Evolutionary conservation across 768 basidiomycete genomes (phyloP).

Genomic region (Podaxis sp.): DNA sequence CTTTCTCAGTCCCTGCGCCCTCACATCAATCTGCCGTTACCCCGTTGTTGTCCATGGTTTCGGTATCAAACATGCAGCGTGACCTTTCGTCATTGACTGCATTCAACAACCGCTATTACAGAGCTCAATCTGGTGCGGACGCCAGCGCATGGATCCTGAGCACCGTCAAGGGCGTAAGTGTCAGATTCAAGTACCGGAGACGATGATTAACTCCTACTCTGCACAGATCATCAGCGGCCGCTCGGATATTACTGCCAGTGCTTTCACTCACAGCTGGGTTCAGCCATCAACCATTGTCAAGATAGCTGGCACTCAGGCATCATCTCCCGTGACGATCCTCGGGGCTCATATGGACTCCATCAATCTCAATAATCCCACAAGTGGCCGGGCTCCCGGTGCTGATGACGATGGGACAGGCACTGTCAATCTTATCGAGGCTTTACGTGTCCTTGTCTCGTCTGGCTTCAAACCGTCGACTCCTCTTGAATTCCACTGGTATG

Average conservation of each 20-base stretch:
- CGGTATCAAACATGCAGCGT: slow-evolving; percentile 33
- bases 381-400: slow-evolving; percentile 46
- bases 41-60: slow-evolving; percentile 28
- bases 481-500: slow-evolving; percentile 51
- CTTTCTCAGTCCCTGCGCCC: slow-evolving; percentile 28
- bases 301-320: slow-evolving; percentile 32
- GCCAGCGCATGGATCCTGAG: slow-evolving; percentile 40
- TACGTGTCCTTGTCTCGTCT: slow-evolving; percentile 37
- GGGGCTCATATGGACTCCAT: slow-evolving; percentile 45
- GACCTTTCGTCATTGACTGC: slow-evolving; percentile 35
- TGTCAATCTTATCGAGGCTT: slow-evolving; percentile 44
- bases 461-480: slow-evolving; percentile 39
- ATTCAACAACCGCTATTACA: slow-evolving; percentile 46
- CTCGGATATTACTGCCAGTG: slow-evolving; percentile 28
- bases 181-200: not conserved
- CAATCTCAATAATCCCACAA: slow-evolving; percentile 36
- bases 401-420: slow-evolving; percentile 51
- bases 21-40: slow-evolving; percentile 29
- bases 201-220: not conserved
- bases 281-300: slow-evolving; percentile 38
- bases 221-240: slow-evolving; percentile 26
- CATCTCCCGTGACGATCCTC: slow-evolving; percentile 34
- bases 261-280: slow-evolving; percentile 33
- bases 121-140: slow-evolving; percentile 33
- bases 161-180: slow-evolving; percentile 29